These are phyloP conservation scores for Phialemoniopsis sp. DNA, from an alignment of 2,329 filamentous ascomycete species.

Conservation along the genomic window DNA sequence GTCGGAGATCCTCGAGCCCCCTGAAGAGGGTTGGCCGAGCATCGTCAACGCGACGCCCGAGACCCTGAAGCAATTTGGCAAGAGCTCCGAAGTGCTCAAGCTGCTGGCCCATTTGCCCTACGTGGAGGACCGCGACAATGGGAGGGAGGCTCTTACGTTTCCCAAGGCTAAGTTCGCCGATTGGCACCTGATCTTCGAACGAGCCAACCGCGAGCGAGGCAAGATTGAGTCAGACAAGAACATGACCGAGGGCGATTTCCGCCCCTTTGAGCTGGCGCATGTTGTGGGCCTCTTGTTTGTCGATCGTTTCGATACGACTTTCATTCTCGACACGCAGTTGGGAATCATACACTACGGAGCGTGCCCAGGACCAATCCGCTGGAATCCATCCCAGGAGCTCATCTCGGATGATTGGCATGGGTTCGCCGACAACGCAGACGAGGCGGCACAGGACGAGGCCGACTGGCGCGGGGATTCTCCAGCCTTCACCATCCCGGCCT, in stretches of 20 bases:
- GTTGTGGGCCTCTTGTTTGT: background rate
- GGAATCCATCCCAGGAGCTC: slow-evolving; percentile 1
- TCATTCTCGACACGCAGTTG: slow-evolving; percentile 9
- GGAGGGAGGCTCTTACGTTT: background rate
- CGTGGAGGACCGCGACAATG: background rate
- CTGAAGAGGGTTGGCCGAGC: slow-evolving; percentile 23
- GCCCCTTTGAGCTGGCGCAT: background rate
- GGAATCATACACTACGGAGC: slow-evolving; percentile 8
- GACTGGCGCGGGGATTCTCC: slow-evolving; percentile 16
- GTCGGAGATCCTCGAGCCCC: slow-evolving; percentile 19
- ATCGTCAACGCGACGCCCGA: slow-evolving; percentile 13
- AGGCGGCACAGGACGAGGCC: background rate
- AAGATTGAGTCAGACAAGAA: background rate
- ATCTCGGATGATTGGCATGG: slow-evolving; percentile 13
- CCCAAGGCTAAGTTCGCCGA: slow-evolving; percentile 2
- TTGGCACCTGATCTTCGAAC: slow-evolving; percentile 2
- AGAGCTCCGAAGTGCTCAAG: slow-evolving; percentile 17
- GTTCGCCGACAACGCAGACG: slow-evolving; percentile 13
- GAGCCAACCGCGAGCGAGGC: background rate
- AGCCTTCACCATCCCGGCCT: slow-evolving; percentile 18
- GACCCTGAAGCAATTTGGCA: slow-evolving; percentile 10
- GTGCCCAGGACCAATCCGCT: slow-evolving; percentile 2
- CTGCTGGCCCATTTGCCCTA: slow-evolving; percentile 22
- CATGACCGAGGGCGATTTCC: background rate
- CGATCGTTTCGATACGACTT: slow-evolving; percentile 5